phyloP scores from a whole-genome alignment of 164 flowering plant genomes.

The Umbilicus rupestris region DNA sequence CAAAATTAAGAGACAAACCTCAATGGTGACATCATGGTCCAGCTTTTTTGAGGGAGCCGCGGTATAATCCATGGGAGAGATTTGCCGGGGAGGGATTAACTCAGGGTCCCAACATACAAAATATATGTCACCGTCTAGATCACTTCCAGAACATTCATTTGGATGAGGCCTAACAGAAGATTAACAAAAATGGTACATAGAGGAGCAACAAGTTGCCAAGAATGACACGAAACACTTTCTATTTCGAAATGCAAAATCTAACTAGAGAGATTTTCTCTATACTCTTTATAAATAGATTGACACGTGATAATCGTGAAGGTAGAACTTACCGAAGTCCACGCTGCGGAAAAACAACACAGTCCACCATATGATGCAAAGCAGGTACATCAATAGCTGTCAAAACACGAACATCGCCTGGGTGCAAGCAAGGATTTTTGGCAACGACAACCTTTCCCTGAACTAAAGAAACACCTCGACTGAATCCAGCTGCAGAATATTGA shows the following conservation, averaged over 20 bases:
- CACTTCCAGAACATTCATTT: conserved; percentile 95
- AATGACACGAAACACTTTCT: too few species aligned
- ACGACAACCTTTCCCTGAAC: conserved; percentile 55
- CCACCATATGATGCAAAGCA: conserved; percentile 71
- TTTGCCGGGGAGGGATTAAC: conserved; percentile 56
- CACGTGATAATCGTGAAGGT: neutral
- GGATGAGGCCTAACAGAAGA: conserved; percentile 68
- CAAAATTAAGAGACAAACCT: conserved; percentile 16
- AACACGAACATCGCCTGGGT: conserved; percentile 91
- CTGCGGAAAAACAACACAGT: conserved; percentile 91
- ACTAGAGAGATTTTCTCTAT: neutral
- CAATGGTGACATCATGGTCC: conserved; percentile 62
- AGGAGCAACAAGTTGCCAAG: neutral
- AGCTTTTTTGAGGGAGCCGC: conserved; percentile 30
- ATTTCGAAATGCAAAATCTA: too few species aligned
- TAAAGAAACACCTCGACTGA: conserved; percentile 14
- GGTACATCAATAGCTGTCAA: conserved; percentile 64
- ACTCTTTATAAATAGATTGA: neutral
- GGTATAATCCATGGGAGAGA: conserved; percentile 62
- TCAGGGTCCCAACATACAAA: conserved; percentile 77
- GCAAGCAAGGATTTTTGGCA: conserved; percentile 91
- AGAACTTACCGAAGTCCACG: conserved; percentile 54
- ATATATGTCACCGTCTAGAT: conserved; percentile 83
- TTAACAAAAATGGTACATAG: neutral
- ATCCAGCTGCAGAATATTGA: conserved; percentile 36